Base-by-base conservation (phyloP, 306 rosid genomes). In the Vigna unguiculata region DNA sequence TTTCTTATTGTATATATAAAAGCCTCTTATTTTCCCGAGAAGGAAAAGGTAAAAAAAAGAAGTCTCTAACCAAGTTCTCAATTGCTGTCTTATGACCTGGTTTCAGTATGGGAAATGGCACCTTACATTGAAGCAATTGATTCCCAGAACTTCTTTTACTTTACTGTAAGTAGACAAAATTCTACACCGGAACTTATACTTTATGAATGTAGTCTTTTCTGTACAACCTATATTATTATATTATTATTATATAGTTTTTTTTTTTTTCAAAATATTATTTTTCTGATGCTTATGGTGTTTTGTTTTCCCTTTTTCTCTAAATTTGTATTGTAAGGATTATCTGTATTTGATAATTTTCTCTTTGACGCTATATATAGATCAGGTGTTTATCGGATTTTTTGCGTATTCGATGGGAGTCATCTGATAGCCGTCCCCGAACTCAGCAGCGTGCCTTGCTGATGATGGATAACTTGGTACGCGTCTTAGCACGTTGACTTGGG, bases 81-180 rank as follows among this genome's bases (percentile, higher is more conserved):
- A 68, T 72, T 64, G 30, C 61, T 15, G 30, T 53, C 21, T 43
- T 61, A 69, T 85, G 60, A 71, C 45, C 34, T 66, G 73, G 52
- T 80, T 90, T 82, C 91, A 94, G 98, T 92, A 81, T 94, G 98
- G 98, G 96, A 94, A 77, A 94, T 90, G 97, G 98, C 98, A 80
- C 98, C 98, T 62, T 94, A 90, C 74, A 92, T 94, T 16, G 97
- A 92, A 83, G 97, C 98, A 69, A 88, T 92, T 46, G 95, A 94
- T 82, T 84, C 92, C 77, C 98, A 92, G 88, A 81, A 74, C 30
- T 81, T 80, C 34, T 84, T 86, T 71, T 78, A 82, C 74, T 92
- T 90, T 82, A 80, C 79, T 78, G 98, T 94, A 79, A 83, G 97
- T 83, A 17, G 43, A 40, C 32, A 69, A 34, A 34, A 34, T 5